A percentile compares a stretch with the other conserved stretches of the same genome.
phyloP scores from a whole-genome alignment of 345 rosid genomes.

The Hypericum perforatum region DNA sequence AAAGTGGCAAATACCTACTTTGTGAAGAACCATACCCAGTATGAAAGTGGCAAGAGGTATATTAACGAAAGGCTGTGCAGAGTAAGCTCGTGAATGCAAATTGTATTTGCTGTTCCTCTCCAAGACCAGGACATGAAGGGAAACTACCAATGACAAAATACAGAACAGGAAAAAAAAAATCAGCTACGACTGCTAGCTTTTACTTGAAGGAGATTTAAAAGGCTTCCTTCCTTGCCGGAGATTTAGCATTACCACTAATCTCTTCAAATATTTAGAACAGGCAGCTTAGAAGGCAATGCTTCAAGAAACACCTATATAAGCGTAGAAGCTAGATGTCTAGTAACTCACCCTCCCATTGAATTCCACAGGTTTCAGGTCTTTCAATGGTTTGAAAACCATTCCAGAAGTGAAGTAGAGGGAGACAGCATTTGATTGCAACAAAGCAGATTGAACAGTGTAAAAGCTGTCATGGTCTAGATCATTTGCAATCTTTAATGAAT shows the following conservation, averaged over 20 bases:
- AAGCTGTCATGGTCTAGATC: conserved; percentile 16
- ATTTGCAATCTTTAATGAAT: conserved; percentile 29
- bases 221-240: too few relatives aligned
- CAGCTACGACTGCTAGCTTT: too few relatives aligned
- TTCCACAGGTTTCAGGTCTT: conserved; percentile 27
- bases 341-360: conserved; percentile 55
- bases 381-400: conserved; percentile 32
- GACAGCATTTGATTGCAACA: conserved; percentile 9
- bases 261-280: not conserved
- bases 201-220: too few relatives aligned
- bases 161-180: conserved; percentile 3
- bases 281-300: conserved; percentile 4
- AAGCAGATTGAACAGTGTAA: conserved; percentile 13
- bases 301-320: conserved; percentile 1
- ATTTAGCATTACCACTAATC: not conserved
- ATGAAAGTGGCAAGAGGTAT: conserved; percentile 73
- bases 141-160: conserved; percentile 33
- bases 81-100: conserved; percentile 16
- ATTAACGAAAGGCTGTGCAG: conserved; percentile 21
- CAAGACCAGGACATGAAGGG: conserved; percentile 46
- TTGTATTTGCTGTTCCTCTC: conserved; percentile 28
- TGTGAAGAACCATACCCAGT: conserved; percentile 42
- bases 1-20: not conserved
- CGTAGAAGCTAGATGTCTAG: conserved; percentile 5
- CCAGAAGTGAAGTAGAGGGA: conserved; percentile 25